Evolutionary conservation across 2,329 filamentous ascomycete genomes (phyloP).

Genomic region (Clarireedia sp.): DNA sequence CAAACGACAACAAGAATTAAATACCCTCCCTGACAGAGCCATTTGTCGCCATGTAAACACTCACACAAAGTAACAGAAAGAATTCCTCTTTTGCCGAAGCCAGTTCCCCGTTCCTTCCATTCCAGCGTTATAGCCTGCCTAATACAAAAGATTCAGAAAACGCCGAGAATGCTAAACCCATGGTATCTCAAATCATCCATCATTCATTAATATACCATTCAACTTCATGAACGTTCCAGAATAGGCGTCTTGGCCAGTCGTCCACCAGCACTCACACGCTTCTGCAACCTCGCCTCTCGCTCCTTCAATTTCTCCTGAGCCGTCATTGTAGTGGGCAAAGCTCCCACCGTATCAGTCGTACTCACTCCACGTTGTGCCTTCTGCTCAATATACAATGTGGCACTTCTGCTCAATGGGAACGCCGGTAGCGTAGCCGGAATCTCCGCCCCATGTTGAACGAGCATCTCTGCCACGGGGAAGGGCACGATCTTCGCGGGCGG

Average conservation of each 20-base stretch:
- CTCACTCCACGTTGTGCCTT: conserved; percentile 46
- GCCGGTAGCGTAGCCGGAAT: conserved; percentile 69
- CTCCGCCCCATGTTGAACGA: conserved; percentile 89
- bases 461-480: conserved; percentile 83
- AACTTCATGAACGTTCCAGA: conserved; percentile 23
- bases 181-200: conserved; percentile 28
- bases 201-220: conserved; percentile 19
- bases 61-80: background rate
- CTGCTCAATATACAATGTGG: conserved; percentile 77
- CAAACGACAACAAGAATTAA: background rate
- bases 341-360: conserved; percentile 48
- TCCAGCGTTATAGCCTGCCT: background rate
- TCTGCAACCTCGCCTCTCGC: conserved; percentile 63
- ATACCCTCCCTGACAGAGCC: background rate
- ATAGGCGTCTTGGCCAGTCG: conserved; percentile 46
- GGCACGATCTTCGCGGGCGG: conserved; percentile 46
- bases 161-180: conserved; percentile 27
- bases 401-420: conserved; percentile 74
- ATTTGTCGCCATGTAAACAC: too few relatives aligned
- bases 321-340: conserved; percentile 46
- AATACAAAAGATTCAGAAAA: conserved; percentile 15
- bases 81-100: background rate
- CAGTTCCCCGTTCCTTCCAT: background rate
- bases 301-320: conserved; percentile 49
- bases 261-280: conserved; percentile 71